A percentile compares a stretch with the other conserved stretches of the same genome.
phyloP scores from a whole-genome alignment of 176 grass and related monocot genomes.

The Zea luxurians region DNA sequence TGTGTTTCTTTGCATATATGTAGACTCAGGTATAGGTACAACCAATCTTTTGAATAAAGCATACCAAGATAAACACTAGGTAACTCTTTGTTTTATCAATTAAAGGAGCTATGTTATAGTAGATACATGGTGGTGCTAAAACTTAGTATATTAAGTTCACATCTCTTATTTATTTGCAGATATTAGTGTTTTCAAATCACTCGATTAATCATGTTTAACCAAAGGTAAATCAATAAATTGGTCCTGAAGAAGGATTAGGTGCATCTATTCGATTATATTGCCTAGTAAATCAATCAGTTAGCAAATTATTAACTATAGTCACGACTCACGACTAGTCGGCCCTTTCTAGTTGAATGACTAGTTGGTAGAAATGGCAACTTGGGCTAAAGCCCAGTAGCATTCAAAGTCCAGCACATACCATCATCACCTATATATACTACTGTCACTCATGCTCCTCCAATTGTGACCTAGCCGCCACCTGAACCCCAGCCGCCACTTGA shows the following conservation, averaged over 20 bases:
- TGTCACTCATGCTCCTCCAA: not conserved
- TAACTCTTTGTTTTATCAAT: not conserved
- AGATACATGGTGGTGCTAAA: not conserved
- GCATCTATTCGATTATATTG: not conserved
- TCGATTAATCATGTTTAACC: not conserved
- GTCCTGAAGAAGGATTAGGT: not conserved
- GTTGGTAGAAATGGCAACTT: not conserved
- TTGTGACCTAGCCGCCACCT: not conserved
- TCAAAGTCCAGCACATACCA: not conserved
- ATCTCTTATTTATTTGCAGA: not conserved
- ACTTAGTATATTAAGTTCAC: not conserved
- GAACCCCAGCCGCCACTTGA: not conserved
- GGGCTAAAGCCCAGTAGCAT: not conserved
- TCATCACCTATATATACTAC: slow-evolving; percentile 1
- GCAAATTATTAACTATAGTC: not conserved
- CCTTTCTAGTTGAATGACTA: not conserved
- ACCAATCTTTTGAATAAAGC: not conserved
- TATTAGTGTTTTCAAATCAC: not conserved
- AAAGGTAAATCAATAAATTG: not conserved
- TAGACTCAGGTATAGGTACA: not conserved
- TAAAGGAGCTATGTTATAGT: not conserved
- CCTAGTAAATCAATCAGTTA: not conserved
- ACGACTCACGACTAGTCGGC: not conserved
- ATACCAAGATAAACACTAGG: not conserved
- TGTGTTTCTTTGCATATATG: not conserved